Evolutionary conservation across 305 asterid genomes (phyloP).

Genomic region (Fraxinus albicans): DNA sequence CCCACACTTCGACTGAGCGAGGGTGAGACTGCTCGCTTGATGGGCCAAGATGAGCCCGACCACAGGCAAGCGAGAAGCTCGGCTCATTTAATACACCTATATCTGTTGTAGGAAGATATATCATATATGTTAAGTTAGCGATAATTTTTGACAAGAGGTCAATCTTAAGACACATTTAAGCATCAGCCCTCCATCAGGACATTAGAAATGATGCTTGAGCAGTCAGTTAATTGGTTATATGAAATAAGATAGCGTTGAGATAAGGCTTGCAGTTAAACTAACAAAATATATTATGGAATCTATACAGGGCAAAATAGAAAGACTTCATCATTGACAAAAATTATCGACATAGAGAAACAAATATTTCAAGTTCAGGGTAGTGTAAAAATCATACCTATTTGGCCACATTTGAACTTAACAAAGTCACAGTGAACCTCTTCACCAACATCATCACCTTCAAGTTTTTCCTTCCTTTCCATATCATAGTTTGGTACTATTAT

Average conservation of each 20-base stretch:
- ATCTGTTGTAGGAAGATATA: neutral
- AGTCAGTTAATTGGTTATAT: neutral
- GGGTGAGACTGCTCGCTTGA: neutral
- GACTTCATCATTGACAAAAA: neutral
- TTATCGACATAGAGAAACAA: slow-evolving; percentile 5
- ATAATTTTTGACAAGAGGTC: neutral
- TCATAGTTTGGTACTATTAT: slow-evolving; percentile 76
- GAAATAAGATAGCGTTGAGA: neutral
- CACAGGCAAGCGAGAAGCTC: neutral
- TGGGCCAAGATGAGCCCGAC: neutral
- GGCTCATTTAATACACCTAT: neutral
- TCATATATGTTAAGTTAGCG: neutral
- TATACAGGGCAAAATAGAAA: neutral
- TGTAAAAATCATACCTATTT: slow-evolving; percentile 55
- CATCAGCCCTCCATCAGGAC: slow-evolving; percentile 7
- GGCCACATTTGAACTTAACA: slow-evolving; percentile 78
- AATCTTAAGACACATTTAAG: neutral
- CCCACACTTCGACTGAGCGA: neutral
- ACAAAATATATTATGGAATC: neutral
- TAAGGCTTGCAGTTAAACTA: slow-evolving; percentile 12
- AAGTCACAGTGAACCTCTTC: slow-evolving; percentile 94
- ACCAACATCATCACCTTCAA: slow-evolving; percentile 93
- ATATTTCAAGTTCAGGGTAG: neutral
- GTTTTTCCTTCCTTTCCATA: slow-evolving; percentile 75
- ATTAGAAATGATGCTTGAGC: neutral